phyloP scores from a whole-genome alignment of 2,329 filamentous ascomycete genomes.

The Ophiognomonia clavigignenti-juglandacearum region DNA sequence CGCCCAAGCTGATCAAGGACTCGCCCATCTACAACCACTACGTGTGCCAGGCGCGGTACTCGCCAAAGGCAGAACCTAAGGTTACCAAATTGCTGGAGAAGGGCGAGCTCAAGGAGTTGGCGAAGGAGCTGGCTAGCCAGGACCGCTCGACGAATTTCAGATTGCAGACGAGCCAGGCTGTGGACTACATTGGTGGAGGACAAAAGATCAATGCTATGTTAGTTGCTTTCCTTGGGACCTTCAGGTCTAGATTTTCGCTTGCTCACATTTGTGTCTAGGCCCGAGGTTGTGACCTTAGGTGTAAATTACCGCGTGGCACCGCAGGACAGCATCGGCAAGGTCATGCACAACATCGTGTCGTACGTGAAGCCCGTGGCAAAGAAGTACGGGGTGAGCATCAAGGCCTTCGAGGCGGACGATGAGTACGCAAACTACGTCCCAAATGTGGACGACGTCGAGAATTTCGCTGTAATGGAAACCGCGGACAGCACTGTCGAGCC shows the following conservation, averaged over 20 bases:
- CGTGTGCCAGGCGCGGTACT: conserved; percentile 30
- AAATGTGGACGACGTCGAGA: background rate
- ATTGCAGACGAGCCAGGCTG: conserved; percentile 53
- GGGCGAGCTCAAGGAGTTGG: conserved; percentile 26
- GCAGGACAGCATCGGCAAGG: conserved; percentile 41
- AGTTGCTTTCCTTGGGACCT: no score
- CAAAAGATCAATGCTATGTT: conserved; percentile 52
- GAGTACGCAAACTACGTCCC: conserved; percentile 22
- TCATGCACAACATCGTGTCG: conserved; percentile 41
- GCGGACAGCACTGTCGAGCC: conserved; percentile 20
- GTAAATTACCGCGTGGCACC: conserved; percentile 56
- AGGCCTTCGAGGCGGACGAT: conserved; percentile 39
- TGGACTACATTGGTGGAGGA: conserved; percentile 49
- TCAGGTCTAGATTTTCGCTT: no score
- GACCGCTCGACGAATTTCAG: conserved; percentile 41
- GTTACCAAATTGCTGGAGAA: conserved; percentile 27
- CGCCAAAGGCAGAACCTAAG: conserved; percentile 25
- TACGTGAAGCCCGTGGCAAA: conserved; percentile 41
- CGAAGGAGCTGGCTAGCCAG: conserved; percentile 25
- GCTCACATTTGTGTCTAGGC: no score
- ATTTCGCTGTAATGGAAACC: background rate
- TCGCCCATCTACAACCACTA: conserved; percentile 31
- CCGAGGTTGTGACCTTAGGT: conserved; percentile 45
- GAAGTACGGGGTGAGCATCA: conserved; percentile 42
- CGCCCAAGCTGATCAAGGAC: conserved; percentile 26